These are phyloP conservation scores for Zopfia rhizophila DNA, from an alignment of 2,329 filamentous ascomycete species.

Conservation along the genomic window DNA sequence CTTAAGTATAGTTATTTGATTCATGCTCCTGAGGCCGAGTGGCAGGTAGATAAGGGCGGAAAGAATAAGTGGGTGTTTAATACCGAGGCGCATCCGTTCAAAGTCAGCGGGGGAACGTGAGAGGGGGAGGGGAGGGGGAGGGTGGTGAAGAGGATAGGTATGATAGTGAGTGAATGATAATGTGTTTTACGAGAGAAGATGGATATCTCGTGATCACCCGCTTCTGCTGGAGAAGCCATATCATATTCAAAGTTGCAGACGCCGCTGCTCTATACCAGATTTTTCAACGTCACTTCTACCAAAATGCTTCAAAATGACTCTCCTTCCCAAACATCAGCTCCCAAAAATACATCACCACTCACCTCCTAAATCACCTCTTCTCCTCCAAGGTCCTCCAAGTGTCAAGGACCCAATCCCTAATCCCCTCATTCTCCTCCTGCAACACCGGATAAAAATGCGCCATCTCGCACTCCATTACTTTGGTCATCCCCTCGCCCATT, in stretches of 20 bases:
- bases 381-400: slow-evolving; percentile 11
- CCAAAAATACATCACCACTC: too few relatives aligned
- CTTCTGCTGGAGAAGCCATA: too few relatives aligned
- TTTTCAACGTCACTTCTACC: too few relatives aligned
- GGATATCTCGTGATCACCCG: too few relatives aligned
- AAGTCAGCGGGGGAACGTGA: slow-evolving; percentile 41
- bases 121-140: not conserved
- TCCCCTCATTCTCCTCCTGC: slow-evolving; percentile 41
- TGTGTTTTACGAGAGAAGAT: too few relatives aligned
- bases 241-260: too few relatives aligned
- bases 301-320: too few relatives aligned
- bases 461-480: slow-evolving; percentile 40
- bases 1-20: slow-evolving; percentile 86
- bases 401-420: slow-evolving; percentile 38
- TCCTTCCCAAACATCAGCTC: too few relatives aligned
- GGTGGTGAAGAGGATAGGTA: not conserved
- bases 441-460: slow-evolving; percentile 50
- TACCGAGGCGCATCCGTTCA: slow-evolving; percentile 72
- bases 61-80: slow-evolving; percentile 70
- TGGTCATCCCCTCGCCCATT: slow-evolving; percentile 33
- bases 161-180: too few relatives aligned
- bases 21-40: slow-evolving; percentile 69
- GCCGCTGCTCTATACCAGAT: too few relatives aligned
- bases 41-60: slow-evolving; percentile 63
- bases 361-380: too few relatives aligned